A percentile compares a stretch with the other conserved stretches of the same genome.
Evolutionary conservation across 768 basidiomycete species (phyloP).

Genomic region (Tulasnella sp.): DNA sequence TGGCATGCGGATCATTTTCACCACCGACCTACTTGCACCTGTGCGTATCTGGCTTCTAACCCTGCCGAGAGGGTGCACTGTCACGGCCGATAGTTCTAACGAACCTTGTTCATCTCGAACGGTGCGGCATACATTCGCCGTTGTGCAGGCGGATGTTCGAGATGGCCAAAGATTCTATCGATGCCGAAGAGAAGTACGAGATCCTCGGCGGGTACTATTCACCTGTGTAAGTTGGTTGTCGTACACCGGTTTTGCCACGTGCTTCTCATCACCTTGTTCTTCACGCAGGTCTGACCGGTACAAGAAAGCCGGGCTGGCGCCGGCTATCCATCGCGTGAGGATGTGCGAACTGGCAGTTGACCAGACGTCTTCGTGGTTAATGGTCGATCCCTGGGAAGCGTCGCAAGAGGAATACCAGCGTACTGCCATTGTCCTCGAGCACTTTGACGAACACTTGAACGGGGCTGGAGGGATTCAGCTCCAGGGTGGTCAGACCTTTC

Average conservation of each 20-base stretch:
- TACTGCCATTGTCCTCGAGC: constrained; percentile 93
- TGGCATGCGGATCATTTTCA: constrained; percentile 96
- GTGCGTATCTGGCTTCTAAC: not conserved
- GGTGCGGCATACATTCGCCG: constrained; percentile 34
- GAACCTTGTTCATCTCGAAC: constrained; percentile 92
- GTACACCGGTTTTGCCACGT: not conserved
- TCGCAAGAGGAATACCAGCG: constrained; percentile 81
- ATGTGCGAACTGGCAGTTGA: constrained; percentile 87
- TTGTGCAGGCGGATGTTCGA: constrained; percentile 75
- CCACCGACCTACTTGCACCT: constrained; percentile 96
- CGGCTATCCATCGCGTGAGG: constrained; percentile 55
- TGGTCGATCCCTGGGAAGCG: constrained; percentile 98
- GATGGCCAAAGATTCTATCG: constrained; percentile 95
- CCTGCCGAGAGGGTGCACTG: not conserved
- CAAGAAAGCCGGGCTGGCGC: constrained; percentile 90
- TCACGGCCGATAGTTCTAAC: constrained; percentile 82
- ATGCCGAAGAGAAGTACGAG: constrained; percentile 85
- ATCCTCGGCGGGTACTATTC: constrained; percentile 93
- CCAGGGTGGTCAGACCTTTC: constrained; percentile 38
- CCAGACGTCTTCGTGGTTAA: constrained; percentile 84
- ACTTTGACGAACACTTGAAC: constrained; percentile 93
- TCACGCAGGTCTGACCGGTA: constrained; percentile 49
- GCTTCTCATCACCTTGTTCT: not conserved
- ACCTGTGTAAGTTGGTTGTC: constrained; percentile 51
- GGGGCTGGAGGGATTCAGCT: constrained; percentile 60